Evolutionary conservation across 2,329 filamentous ascomycete genomes (phyloP), one percentile per base, ranked within the genome.

Genomic region (Nemania serpens): DNA sequence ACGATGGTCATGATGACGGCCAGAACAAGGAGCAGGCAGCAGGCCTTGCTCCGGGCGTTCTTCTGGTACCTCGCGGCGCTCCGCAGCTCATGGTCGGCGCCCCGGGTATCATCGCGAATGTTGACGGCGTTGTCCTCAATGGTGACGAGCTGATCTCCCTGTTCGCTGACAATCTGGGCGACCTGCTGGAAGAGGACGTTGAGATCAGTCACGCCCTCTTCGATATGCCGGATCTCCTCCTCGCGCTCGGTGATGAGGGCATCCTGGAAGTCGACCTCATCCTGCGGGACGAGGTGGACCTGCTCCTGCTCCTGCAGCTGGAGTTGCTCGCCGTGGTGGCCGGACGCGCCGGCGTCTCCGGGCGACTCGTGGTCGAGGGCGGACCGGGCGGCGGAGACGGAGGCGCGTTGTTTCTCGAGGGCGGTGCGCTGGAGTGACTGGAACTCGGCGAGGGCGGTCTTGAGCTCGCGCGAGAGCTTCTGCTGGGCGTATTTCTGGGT

Each of bases 101-200:
- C 92, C 55, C 88, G 83, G 12, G 93, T 96, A 72, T 96, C 89
- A 61, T 89, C 87, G 63, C 89, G 85, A 47, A 93, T 91, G 64
- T 88, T 88, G 75, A 95, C 88, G 6, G 98, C 91, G 69, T 97
- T 97, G 69, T 91, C 89, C 64, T 88, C 88, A 70, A 99, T 96
- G 17, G 91, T 91, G 72, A 94, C 90, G 33, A 99, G 81, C 76
- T 91, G 87, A 69, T 92, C 91, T 52, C 95, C 95, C 78, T 99
- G 95, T 78, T 98, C 94, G 63, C 87, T 87, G 52, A 99, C 93
- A 75, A 99, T 97, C 75, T 97, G 93, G 48, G 94, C 95, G n/a
- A 99, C 93, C 79, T 99, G 94, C 65, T 93, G 85, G 82, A 99
- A 99, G 45, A 99, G 84, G 72, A 98, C 95, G 71, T 99, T 99